Conservation (phyloP, 495 filamentous ascomycete species). For the Penicillium goetzii region DNA sequence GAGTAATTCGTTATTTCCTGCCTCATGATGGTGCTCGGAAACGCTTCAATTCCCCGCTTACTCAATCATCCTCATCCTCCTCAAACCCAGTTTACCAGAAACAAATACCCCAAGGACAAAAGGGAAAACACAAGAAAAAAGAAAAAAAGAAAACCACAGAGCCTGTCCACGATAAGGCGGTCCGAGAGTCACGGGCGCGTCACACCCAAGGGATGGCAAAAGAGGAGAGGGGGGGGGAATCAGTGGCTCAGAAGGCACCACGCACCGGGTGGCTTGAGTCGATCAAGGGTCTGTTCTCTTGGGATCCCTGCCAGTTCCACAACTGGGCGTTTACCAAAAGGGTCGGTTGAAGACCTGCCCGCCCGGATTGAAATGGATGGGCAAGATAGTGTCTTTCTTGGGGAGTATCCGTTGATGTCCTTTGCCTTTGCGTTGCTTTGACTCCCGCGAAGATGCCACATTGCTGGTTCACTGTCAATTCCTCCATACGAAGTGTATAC, state of each 20-base stretch:
- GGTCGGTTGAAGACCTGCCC: constrained; percentile 11
- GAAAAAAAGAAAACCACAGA: neutral
- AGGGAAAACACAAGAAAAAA: neutral
- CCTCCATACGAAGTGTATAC: neutral
- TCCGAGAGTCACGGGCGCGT: constrained; percentile 37
- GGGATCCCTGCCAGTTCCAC: constrained; percentile 31
- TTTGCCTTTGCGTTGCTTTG: neutral
- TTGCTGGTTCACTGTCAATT: neutral
- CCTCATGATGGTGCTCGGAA: neutral
- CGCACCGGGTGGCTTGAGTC: constrained; percentile 40
- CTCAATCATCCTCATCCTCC: neutral
- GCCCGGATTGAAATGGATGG: constrained; percentile 12
- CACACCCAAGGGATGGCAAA: constrained; percentile 37
- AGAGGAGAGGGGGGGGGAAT: constrained; percentile 32
- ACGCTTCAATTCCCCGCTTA: neutral
- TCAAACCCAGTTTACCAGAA: neutral
- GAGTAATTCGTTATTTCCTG: neutral
- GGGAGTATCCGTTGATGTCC: neutral
- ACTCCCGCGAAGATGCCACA: neutral
- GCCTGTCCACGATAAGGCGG: constrained; percentile 21
- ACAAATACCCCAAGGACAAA: neutral
- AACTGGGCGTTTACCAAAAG: constrained; percentile 18
- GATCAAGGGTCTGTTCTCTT: constrained; percentile 41
- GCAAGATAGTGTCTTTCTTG: neutral
- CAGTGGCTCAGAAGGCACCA: constrained; percentile 47